phyloP scores from a whole-genome alignment of 1,284 basidiomycete species.

The Ganoderma boninense region DNA sequence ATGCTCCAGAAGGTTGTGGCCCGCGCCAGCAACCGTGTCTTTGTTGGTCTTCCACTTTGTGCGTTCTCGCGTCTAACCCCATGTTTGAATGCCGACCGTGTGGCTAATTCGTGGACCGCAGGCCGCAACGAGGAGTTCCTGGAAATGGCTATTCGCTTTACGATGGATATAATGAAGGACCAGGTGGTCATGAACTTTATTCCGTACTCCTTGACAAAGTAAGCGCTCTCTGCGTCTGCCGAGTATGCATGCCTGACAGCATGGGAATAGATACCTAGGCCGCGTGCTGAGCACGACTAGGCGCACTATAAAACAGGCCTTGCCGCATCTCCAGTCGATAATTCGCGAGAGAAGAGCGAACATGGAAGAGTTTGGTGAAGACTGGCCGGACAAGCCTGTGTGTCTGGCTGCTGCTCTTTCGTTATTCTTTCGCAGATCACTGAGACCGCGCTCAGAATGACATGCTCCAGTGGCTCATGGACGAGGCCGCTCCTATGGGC shows the following conservation, averaged over 20 bases:
- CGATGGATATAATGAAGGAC: slow-evolving; percentile 13
- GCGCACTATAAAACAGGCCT: neutral
- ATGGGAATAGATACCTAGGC: neutral
- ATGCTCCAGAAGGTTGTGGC: slow-evolving; percentile 35
- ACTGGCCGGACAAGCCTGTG: slow-evolving; percentile 21
- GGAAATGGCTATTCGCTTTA: slow-evolving; percentile 25
- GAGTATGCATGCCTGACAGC: neutral
- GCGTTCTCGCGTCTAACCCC: slow-evolving; percentile 1
- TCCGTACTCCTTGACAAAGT: slow-evolving; percentile 42
- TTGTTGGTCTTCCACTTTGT: slow-evolving; percentile 41
- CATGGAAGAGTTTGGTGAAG: slow-evolving; percentile 11
- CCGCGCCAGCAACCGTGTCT: slow-evolving; percentile 38
- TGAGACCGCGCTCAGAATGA: slow-evolving; percentile 31
- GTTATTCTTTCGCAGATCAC: neutral
- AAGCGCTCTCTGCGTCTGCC: slow-evolving; percentile 10
- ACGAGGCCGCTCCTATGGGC: slow-evolving; percentile 32
- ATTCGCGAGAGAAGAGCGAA: slow-evolving; percentile 7
- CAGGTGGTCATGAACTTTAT: slow-evolving; percentile 31
- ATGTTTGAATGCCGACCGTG: neutral
- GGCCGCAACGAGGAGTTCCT: slow-evolving; percentile 36
- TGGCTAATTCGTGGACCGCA: slow-evolving; percentile 13
- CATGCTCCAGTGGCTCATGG: slow-evolving; percentile 39
- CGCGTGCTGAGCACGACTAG: neutral
- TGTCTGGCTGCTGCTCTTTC: neutral
- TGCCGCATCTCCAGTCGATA: neutral